A percentile compares a stretch with the other conserved stretches of the same genome.
Evolutionary conservation across 108 stramenopile genomes (phyloP).

Genomic region (Asterionellopsis glacialis): DNA sequence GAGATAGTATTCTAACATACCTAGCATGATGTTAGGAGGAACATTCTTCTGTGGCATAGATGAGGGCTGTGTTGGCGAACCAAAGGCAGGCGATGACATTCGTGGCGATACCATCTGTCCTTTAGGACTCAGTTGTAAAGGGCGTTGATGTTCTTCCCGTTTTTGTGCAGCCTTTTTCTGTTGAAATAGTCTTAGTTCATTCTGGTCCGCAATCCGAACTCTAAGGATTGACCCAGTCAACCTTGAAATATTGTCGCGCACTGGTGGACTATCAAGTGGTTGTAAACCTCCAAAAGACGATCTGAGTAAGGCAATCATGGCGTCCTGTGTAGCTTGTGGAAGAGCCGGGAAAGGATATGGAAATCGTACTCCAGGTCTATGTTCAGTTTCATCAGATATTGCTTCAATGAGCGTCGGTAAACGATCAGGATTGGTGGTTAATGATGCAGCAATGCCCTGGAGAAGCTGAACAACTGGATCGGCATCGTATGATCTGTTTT

Average conservation of each 20-base stretch:
- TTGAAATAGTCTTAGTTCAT: not conserved
- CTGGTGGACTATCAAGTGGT: not conserved
- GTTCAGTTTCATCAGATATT: constrained; percentile 54
- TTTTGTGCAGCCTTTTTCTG: constrained; percentile 18
- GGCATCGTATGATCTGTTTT: constrained; percentile 22
- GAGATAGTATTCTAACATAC: constrained; percentile 69
- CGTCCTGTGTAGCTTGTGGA: constrained; percentile 34
- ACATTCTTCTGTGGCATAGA: constrained; percentile 11
- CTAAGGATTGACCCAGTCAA: constrained; percentile 29
- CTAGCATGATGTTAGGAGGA: constrained; percentile 30
- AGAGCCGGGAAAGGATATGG: constrained; percentile 61
- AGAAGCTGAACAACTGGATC: constrained; percentile 80
- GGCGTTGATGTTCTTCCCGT: constrained; percentile 8
- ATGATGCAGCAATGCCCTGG: constrained; percentile 18
- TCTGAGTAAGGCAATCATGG: constrained; percentile 22
- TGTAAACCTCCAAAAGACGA: too few species aligned
- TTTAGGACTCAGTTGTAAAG: constrained; percentile 33
- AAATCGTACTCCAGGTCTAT: constrained; percentile 56
- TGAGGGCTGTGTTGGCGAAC: not conserved
- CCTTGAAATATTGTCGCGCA: constrained; percentile 8
- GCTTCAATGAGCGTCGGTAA: constrained; percentile 56
- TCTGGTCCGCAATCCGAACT: constrained; percentile 32
- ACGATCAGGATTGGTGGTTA: constrained; percentile 2
- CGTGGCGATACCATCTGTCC: not conserved
- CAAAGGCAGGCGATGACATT: not conserved